Evolutionary conservation across 2,329 filamentous ascomycete species (phyloP), one percentile per base, ranked within the genome.

Genomic region (Aspergillus sp.): DNA sequence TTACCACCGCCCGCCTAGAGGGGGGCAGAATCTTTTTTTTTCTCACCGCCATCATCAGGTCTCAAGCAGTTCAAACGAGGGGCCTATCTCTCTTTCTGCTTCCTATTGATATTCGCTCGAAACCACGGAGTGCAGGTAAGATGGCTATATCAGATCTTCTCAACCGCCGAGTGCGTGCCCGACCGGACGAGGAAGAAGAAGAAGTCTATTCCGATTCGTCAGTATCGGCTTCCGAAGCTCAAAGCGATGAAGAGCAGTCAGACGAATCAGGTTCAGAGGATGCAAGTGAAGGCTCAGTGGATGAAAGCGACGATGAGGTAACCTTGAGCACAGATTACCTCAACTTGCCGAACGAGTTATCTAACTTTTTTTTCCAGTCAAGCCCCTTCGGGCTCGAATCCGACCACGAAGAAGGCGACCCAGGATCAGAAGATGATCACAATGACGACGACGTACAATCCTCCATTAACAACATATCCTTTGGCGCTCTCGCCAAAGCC

Each of bases 401-500:
- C 13, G 71, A 69, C 41, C 72, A 77, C 15, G 75, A 74, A 22
- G 76, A 81, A 28, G 74, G 77, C 45, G 74, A 76, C 2, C 76
- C 81, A 58, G 76, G 80, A 81, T 53, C 74, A 78, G 7, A 76
- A 46, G 70, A 69, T 7, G 72, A 74, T 4, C 72, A 75, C 22
- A 78, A 72, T 31, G 69, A 74, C 34, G 76, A 77, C 49, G 76
- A 75, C 67, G 69, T 74, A 50, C 72, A 72, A 69, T 67, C 74
- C 4, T 74, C 78, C 38, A 77, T 89, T 61, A 83, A 81, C 70
- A 83, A 81, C 63, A 87, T 97, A 66, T 95, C 93, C 25, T 97
- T 98, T 72, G 93, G 93, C 65, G 91, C 91, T n/a, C 83, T 97
- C 46, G 92, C 91, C 66, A 91, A 92, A 81, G 93, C 93, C 1